Base-by-base conservation (phyloP, 176 grass and related monocot species). In the Puya raimondii region DNA sequence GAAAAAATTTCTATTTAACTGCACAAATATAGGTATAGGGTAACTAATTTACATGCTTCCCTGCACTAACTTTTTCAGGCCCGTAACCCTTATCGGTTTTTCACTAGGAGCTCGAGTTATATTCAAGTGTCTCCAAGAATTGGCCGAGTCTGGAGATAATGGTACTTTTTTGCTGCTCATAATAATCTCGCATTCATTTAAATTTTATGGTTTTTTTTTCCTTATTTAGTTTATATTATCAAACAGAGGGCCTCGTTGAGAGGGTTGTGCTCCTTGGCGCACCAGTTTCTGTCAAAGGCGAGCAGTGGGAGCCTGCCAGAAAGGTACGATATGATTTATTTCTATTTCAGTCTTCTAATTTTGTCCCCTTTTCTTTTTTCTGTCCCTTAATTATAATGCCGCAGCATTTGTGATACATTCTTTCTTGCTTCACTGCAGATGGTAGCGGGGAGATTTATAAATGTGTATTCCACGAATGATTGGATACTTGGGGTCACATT, bases 401-500 rank as follows among this genome's bases (percentile, higher is more conserved):
- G 5, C 10, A 1, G 16, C 56, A 61, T 10, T 61, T 61, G 17
- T 9, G 17, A 61, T 21, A 5, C 56, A 16, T 10, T 61, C 17
- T 20, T 61, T 61, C 21, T 20, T 67, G 57, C 29, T 52, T 72
- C 13, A 50, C 53, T 79, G 81, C 79, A 93, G 89, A 86, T 97
- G 82, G 82, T 90, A 57, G 81, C 86, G 12, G 89, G 87, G 14
- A 90, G 94, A 71, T 85, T 97, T 71, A 81, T 93, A 72, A 99
- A 99, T 68, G 84, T 89, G 4, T 99, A 88, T 76, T 99, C 94
- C 1, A 88, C 72, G 21, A 99, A 78, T 61, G 94, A 93, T 69
- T 93, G 94, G 94, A 88, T 93, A 72, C 94, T 92, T 47, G 87
- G 94, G 26, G 20, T 97, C 52, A 83, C 84, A 53, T 99, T 93